Evolutionary conservation across 1,284 basidiomycete species (phyloP), one percentile per base, ranked within the genome.

Genomic region (Termitomyces sp.): DNA sequence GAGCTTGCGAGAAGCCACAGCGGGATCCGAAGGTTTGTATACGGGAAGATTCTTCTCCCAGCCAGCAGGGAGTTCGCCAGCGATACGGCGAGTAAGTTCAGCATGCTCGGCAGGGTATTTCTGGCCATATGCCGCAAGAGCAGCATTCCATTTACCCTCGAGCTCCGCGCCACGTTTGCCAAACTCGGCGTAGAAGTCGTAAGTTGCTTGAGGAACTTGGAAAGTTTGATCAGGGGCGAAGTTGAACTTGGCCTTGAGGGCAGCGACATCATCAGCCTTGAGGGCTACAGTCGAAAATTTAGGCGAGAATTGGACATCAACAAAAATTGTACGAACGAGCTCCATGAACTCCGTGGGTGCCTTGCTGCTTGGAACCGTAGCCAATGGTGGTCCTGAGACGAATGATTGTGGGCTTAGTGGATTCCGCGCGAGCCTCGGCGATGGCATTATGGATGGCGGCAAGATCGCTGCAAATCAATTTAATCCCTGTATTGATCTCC

Each of bases 271-370:
- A 68, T 97, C 95, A 33, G 88, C 79, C 82, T 97, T 97, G 64
- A 97, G 80, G 55, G 95, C 91, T 88, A 66, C 59, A 21, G 49
- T 50, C 44, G 42, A 11, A 50, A 44, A 38, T 57, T n/a, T 42
- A 49, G 46, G 50, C 26, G 40, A 51, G 18, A 30, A 10, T n/a
- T 48, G 31, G 14, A 26, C 51, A 48, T 33, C 5, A 24, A 44
- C 30, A 45, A 50, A 41, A 47, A 43, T 35, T n/a, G 4, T 48
- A 51, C 46, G 34, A 75, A 91, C 89, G 91, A 66, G 89, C 66
- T 63, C 95, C 95, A 72, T 97, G 94, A 58, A 97, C 91, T 62
- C 91, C 90, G 65, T 96, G 93, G 16, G 90, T 91, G 61, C 94
- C 94, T 73, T 93, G 88, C 66, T 84, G 82, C 76, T 91, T 89